phyloP scores from a whole-genome alignment of 805 yeast species.

The Wickerhamiella siamensis region DNA sequence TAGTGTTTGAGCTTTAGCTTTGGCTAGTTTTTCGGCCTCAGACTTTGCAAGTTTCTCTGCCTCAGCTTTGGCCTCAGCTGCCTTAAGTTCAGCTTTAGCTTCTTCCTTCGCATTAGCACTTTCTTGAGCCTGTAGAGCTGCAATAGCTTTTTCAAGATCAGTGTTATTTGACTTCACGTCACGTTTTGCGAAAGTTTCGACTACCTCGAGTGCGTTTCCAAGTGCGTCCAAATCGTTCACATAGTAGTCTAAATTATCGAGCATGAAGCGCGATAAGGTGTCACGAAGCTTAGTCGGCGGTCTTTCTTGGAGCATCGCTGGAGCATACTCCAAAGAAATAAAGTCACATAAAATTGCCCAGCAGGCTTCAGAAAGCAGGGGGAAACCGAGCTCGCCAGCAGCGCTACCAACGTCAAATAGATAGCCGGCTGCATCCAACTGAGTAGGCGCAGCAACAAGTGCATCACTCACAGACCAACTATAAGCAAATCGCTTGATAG shows the following conservation, averaged over 20 bases:
- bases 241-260: slow-evolving; percentile 9
- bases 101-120: not conserved
- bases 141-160: not conserved
- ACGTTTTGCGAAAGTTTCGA: not conserved
- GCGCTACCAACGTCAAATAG: slow-evolving; percentile 13
- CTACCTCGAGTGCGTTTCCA: not conserved
- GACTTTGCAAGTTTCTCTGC: not conserved
- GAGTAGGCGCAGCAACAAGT: not conserved
- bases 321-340: slow-evolving; percentile 9
- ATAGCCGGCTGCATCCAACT: slow-evolving; percentile 1
- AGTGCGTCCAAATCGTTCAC: slow-evolving; percentile 1
- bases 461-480: not conserved
- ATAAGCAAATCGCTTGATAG: not conserved
- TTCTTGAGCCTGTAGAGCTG: not conserved
- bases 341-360: slow-evolving; percentile 12
- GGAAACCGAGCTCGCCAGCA: slow-evolving; percentile 15
- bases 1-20: no score
- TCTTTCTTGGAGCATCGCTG: slow-evolving; percentile 6
- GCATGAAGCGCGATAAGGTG: slow-evolving; percentile 2
- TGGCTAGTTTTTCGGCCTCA: no score
- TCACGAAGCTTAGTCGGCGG: slow-evolving; percentile 5
- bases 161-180: not conserved
- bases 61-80: not conserved
- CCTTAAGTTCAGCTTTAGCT: not conserved
- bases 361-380: slow-evolving; percentile 7